phyloP scores from a whole-genome alignment of 1,139 yeast genomes.

The Blastobotrys capitulatus region DNA sequence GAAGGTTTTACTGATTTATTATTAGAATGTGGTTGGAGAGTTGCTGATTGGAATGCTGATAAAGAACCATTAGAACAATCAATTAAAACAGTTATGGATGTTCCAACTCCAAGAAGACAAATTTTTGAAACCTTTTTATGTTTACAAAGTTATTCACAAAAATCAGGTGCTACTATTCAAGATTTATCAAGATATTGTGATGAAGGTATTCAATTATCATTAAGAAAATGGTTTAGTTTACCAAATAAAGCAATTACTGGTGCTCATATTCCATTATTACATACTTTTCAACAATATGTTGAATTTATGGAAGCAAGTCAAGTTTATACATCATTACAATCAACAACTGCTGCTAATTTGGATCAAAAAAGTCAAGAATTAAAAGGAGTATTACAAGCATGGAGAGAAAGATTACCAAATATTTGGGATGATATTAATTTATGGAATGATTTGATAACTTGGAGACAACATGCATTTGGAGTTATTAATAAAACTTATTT shows the following conservation, averaged over 20 bases:
- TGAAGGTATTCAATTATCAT: slow-evolving; percentile 90
- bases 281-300: slow-evolving; percentile 94
- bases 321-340: slow-evolving; percentile 79
- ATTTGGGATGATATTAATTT: slow-evolving; percentile 95
- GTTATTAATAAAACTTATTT: slow-evolving; percentile 93
- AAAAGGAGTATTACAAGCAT: slow-evolving; percentile 89
- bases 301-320: slow-evolving; percentile 98
- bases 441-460: slow-evolving; percentile 96
- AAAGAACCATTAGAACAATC: slow-evolving; percentile 92
- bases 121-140: slow-evolving; percentile 91
- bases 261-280: slow-evolving; percentile 87
- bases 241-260: slow-evolving; percentile 68
- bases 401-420: slow-evolving; percentile 97
- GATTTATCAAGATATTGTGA: slow-evolving; percentile 85
- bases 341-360: slow-evolving; percentile 87
- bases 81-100: slow-evolving; percentile 95
- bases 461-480: slow-evolving; percentile 98
- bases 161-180: slow-evolving; percentile 59
- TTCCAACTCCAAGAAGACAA: slow-evolving; percentile 95
- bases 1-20: slow-evolving; percentile 94
- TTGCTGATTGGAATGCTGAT: slow-evolving; percentile 97
- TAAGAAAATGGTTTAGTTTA: slow-evolving; percentile 89
- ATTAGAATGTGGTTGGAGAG: slow-evolving; percentile 98
- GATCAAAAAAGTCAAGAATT: slow-evolving; percentile 92
- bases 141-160: slow-evolving; percentile 89